Evolutionary conservation across 805 yeast species (phyloP), one percentile per base, ranked within the genome.

Genomic region (Osmozyma mogii): DNA sequence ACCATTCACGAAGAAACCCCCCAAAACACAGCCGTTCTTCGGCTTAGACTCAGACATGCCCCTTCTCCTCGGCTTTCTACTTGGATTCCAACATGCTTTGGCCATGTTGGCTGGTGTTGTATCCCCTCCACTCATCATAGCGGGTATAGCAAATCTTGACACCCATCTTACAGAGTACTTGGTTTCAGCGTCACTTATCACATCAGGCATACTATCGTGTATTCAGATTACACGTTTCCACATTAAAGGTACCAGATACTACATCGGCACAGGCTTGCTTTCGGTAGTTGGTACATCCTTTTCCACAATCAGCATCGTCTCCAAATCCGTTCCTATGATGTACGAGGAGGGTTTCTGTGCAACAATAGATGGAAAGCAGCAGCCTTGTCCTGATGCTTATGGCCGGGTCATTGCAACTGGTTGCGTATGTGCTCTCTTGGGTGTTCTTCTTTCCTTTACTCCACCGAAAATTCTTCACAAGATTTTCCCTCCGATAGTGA

Each of bases 41-140:
- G 85, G 92, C 4, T 56, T 87, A 29, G 65, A 85, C 50, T 73
- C 78, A 25, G 84, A 77, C 2, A 77, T 88, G 74, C 96, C 96
- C 1, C 43, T 85, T n/a, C 43, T 81, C 6, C 61, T 87, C 34
- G 94, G 94, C 1, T 52, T 81, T 34, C 33, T 87, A 8, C 68
- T 88, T 19, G 96, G 96, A 11, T 67, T 87, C 38, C 96, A 87
- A 60, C 96, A 87, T 50, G 61, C 94, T 1, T 54, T 87, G 40
- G 76, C 96, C 15, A 87, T 88, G 95, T 60, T 87, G 58, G 96
- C 95, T 10, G 96, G 96, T 47, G 72, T 87, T 29, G 80, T 82
- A 21, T 64, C 92, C 6, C 95, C 96, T 6, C 89, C 95, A 3
- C 58, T 87, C 31, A 62, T 87, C 40, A 81, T 84, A 28, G 63